Base-by-base conservation (phyloP, 208 protist species). In the Trypanosoma mega region DNA sequence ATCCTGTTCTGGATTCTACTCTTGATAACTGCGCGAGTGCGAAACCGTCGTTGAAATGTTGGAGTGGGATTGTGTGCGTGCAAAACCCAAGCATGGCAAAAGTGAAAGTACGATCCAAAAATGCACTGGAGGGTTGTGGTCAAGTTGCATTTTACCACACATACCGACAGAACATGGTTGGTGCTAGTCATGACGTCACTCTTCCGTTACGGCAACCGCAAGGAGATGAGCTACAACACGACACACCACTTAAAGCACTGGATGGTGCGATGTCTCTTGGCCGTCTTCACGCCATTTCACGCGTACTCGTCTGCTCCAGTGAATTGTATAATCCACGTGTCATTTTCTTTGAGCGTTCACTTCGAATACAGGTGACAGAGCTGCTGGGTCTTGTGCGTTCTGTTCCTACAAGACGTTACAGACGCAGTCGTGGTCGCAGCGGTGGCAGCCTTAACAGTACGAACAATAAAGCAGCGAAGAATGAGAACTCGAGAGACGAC, bases 251-350 rank as follows among this genome's bases (percentile, higher is more conserved):
- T 39, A 12, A 6, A 12, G 12, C 34, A 39, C 34, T 39, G 6
- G 34, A 39, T 12, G 34, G 34, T 39, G 12, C 34, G 34, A 39
- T 63, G 37, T 43, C 52, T 68, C 43, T 68, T 27, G 62, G 62
- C 9, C 41, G 43, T 20, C 23, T 68, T 3, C 23, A 34, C 53
- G 29, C 33, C 44, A 53, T 59, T 9, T 23, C 11, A 12, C 20
- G 2, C 18, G 43, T 39, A 39, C 52, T 68, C 3, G 3, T 50
- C 4, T 43, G 33, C 20, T 68, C 62, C 2, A 33, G 44, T 59
- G 44, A 26, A 30, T 34, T 68, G 50, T 60, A 46, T 43, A 31
- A 68, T 60, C 43, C 52, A 2, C 23, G 8, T 26, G 29, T 12
- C 2, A 21, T 68, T 1, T 60, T 68, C 37, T 68, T 68, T 47